Base-by-base conservation (phyloP, 2,329 filamentous ascomycete genomes). In the Zalaria sp. region DNA sequence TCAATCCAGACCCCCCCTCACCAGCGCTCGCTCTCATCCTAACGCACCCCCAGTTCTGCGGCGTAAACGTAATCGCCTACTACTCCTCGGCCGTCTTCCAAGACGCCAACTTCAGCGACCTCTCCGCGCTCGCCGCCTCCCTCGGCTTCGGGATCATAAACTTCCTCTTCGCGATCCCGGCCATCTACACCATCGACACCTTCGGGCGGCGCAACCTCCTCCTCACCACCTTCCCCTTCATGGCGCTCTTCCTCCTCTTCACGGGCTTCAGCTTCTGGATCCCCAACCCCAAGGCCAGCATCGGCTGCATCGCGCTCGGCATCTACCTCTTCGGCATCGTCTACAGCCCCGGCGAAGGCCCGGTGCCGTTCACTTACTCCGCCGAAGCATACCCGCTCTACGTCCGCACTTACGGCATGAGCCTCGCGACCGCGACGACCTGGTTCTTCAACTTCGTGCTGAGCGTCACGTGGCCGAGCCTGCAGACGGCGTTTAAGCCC, bases 311-410 rank as follows among this genome's bases (percentile, higher is more conserved):
- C 18, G 18, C 18, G 18, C 18, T 18, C 18, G 60, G 59, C 38
- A 59, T 66, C 40, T 74, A 66, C 59, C 58, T 72, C 11, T 73
- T 73, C 51, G 69, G 69, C 48, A 63, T 72, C 10, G 64, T 67
- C 26, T 72, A 72, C 51, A 66, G 63, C 0, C 63, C 68, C 0
- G 61, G 61, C 18, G 60, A 62, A 53, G 61, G 61, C 4, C 61
- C 61, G 1, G 59, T 63, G 0, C 59, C 61, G 4, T 63, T 64
- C 53, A 65, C 64, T 47, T 50, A 64, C 57, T 50, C 57, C 0
- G 65, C 66, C 9, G 66, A 69, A 42, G 64, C 64, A 0, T 68
- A 66, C 50, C 66, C 65, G 0, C 58, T 66, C 11, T 64, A 65
- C 34, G 57, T 67, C 35, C 62, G 66, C 47, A 63, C 65, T 45